Base-by-base conservation (phyloP, 495 filamentous ascomycete genomes). In the Pyrenula aspistea region DNA sequence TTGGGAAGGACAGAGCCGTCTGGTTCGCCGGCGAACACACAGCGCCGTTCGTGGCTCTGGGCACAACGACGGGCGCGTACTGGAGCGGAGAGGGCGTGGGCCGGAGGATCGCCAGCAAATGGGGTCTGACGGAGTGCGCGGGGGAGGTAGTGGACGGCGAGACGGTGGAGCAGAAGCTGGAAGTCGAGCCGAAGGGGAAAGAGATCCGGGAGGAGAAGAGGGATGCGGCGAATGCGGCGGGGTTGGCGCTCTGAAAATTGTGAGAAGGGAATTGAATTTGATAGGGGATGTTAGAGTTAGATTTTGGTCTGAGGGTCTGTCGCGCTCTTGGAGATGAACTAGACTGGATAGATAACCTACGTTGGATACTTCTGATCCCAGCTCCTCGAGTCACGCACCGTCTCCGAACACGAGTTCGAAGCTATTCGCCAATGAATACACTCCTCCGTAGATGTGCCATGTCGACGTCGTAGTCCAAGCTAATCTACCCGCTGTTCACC, bases 11-110 rank as follows among this genome's bases (percentile, higher is more conserved):
- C 12, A 75, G 87, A 19, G 82, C 85, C 1, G 60, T 96, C 2
- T 98, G 91, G 91, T 81, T 96, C 61, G 93, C 92, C 0, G 92
- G 92, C 0, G 92, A 98, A 68, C 93, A 96, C 71, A 95, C 91
- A 24, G 83, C 89, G 23, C 92, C 92, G 24, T 94, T 95, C 68
- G 82, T 91, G 20, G 89, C 87, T 15, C 67, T 95, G 53, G 91
- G 91, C 1, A 96, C 91, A 8, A 86, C 83, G 11, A 91, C 89
- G 1, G 91, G 91, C 1, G 91, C 91, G 11, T 96, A 89, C 59
- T 95, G 89, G 90, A 90, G 88, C 67, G 92, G 92, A 0, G 88
- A 96, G 70, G 77, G 77, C 3, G 87, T 88, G 25, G 91, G 78
- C 12, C 78, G 70, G 60, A 79, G 85, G 67, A 75, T 96, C 24